Evolutionary conservation across 1,284 basidiomycete genomes (phyloP), one percentile per base, ranked within the genome.

Genomic region (Ceratobasidium sp.): DNA sequence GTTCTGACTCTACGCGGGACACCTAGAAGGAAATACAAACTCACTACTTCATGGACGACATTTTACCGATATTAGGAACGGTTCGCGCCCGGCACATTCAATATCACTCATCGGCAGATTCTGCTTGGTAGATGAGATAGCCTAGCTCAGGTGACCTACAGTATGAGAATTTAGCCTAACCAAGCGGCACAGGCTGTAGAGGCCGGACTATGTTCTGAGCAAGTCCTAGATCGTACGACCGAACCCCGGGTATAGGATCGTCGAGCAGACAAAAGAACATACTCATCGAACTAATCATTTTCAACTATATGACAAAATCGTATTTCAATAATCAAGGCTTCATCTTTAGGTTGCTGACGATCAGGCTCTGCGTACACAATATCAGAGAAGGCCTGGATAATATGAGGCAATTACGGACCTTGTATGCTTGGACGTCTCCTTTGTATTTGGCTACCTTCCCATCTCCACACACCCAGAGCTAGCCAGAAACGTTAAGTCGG

Each of bases 401-500:
- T 73, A 34, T 76, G 76, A 4, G 28, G 14, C 58, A 50, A 45
- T 78, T 77, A 77, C 85, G 77, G 73, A 89, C 91, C 91, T 98
- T 98, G 85, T 98, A 98, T 52, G 88, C 89, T 76, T 93, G 88
- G 1, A 98, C 96, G 78, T 97, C 94, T 59, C 96, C 96, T 79
- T 83, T 87, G 85, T 96, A 97, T 80, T 95, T 94, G 73, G 83
- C 83, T 23, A 95, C 92, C 0, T 89, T 90, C 34, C 88, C 90
- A 77, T 97, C 92, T 18, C 90, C 92, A 78, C 95, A 97, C 0
- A 98, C 96, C 92, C 92, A 95, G 18, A 95, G 83, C 90, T 94
- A 79, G 16, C 28, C 70, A 65, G 6, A 43, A 34, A 41, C 67
- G 34, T 70, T 21, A 6, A 52, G 41, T 41, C 10, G 36, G 46